phyloP scores from a whole-genome alignment of 2,329 filamentous ascomycete species.

The Blumeriella jaapii region DNA sequence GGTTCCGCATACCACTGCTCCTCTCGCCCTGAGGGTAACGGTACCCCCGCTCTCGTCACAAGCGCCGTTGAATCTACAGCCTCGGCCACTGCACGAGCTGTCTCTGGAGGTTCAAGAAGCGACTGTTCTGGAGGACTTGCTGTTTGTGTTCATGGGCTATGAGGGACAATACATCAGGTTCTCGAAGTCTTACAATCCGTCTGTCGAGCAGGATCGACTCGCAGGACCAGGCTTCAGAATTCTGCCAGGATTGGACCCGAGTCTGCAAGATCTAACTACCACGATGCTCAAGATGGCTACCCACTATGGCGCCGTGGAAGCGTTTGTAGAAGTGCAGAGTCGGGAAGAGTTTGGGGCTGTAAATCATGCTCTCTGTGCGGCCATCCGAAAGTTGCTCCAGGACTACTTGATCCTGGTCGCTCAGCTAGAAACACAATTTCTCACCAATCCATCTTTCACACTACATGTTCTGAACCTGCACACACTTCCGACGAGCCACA shows the following conservation, averaged over 20 bases:
- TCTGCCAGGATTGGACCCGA: constrained; percentile 76
- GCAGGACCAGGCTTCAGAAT: constrained; percentile 74
- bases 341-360: constrained; percentile 87
- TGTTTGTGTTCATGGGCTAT: constrained; percentile 96
- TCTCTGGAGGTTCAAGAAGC: constrained; percentile 75
- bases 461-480: constrained; percentile 89
- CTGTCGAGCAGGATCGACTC: constrained; percentile 76
- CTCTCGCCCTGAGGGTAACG: constrained; percentile 37
- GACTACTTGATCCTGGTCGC: constrained; percentile 90
- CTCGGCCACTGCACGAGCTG: constrained; percentile 55
- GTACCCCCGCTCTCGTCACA: constrained; percentile 64
- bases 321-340: constrained; percentile 90
- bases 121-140: constrained; percentile 75
- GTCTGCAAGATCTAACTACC: constrained; percentile 72
- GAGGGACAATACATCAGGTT: constrained; percentile 97
- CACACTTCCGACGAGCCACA: constrained; percentile 79
- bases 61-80: constrained; percentile 58
- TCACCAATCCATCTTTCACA: constrained; percentile 82
- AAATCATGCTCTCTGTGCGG: constrained; percentile 92
- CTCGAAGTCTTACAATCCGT: constrained; percentile 68
- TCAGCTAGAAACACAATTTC: constrained; percentile 84
- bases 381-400: constrained; percentile 79
- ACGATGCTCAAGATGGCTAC: constrained; percentile 92
- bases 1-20: constrained; percentile 50
- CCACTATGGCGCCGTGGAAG: constrained; percentile 81